These are phyloP conservation scores for Huntiella decipiens DNA, from an alignment of 2,329 filamentous ascomycete genomes.

Conservation along the genomic window DNA sequence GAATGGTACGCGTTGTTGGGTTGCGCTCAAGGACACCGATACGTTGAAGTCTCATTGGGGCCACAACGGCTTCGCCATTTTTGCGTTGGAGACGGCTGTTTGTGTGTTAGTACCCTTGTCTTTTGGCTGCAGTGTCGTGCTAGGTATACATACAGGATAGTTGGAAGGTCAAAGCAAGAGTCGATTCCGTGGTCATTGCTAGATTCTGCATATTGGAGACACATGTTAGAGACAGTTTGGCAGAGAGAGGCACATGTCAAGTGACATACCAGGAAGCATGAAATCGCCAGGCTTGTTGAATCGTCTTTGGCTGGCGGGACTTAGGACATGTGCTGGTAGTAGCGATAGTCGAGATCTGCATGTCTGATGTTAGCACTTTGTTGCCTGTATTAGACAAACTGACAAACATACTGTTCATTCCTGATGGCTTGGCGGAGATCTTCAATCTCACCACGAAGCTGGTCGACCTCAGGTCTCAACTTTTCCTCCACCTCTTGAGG, in stretches of 20 bases:
- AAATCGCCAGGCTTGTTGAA: constrained; percentile 10
- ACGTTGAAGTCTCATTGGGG: constrained; percentile 5
- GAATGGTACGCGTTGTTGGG: constrained; percentile 3
- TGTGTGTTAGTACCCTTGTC: neutral
- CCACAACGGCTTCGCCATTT: constrained; percentile 5
- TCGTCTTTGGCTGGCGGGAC: constrained; percentile 2
- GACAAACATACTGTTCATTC: constrained; percentile 1
- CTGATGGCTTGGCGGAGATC: constrained; percentile 1
- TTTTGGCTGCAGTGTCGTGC: neutral
- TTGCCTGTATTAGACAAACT: neutral
- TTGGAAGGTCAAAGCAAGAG: constrained; percentile 9
- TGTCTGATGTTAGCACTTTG: neutral
- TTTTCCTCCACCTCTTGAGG: constrained; percentile 6
- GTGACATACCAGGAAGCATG: constrained; percentile 9
- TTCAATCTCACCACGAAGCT: constrained; percentile 1
- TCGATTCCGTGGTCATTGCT: constrained; percentile 7
- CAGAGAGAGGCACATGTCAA: neutral
- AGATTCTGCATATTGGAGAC: constrained; percentile 1
- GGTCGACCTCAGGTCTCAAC: constrained; percentile 2
- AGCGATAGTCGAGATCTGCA: neutral
- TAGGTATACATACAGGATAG: constrained; percentile 5
- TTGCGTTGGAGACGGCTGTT: constrained; percentile 4
- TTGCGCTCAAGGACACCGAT: constrained; percentile 7
- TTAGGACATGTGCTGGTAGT: constrained; percentile 3
- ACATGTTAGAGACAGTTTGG: neutral